A percentile compares a stretch with the other conserved stretches of the same genome.
phyloP scores from a whole-genome alignment of 768 basidiomycete species.

The Coprinellus aureogranulatus region DNA sequence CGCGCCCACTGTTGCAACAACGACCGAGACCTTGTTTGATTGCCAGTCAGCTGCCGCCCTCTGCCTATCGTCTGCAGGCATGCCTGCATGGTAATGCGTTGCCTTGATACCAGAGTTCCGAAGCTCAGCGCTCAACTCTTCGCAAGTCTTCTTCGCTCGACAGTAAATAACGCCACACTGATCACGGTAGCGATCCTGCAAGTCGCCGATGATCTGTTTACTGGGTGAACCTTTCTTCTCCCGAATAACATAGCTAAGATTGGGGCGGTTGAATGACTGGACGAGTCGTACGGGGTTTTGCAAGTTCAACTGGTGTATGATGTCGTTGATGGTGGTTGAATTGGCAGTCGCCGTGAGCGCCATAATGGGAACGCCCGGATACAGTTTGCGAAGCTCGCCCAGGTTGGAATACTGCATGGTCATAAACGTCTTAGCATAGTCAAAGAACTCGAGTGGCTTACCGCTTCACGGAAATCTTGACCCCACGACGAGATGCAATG shows the following conservation, averaged over 20 bases:
- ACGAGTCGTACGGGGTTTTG: conserved; percentile 54
- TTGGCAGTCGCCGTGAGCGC: conserved; percentile 96
- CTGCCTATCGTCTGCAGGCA: conserved; percentile 62
- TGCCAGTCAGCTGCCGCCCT: conserved; percentile 73
- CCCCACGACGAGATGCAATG: conserved; percentile 97
- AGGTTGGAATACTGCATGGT: conserved; percentile 63
- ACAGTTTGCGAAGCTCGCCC: conserved; percentile 65
- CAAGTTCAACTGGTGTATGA: conserved; percentile 68
- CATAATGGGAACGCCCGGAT: conserved; percentile 85
- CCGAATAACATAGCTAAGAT: conserved; percentile 73
- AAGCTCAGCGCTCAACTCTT: conserved; percentile 72
- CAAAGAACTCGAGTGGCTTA: conserved; percentile 32
- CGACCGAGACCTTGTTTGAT: conserved; percentile 65
- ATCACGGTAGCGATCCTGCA: conserved; percentile 53
- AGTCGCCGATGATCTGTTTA: conserved; percentile 66
- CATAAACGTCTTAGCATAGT: not conserved
- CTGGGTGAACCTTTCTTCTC: conserved; percentile 41
- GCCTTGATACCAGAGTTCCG: conserved; percentile 60
- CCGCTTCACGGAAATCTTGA: conserved; percentile 84
- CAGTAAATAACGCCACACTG: conserved; percentile 88
- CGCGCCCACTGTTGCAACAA: conserved; percentile 82
- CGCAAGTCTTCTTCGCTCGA: conserved; percentile 67
- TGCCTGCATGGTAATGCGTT: conserved; percentile 82
- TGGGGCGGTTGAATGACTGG: conserved; percentile 93
- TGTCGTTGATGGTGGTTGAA: conserved; percentile 71